Percentiles rank a stretch among this genome's conserved stretches.
These are phyloP conservation scores for Lithohypha guttulata DNA, from an alignment of 2,329 filamentous ascomycete species.

Conservation along the genomic window DNA sequence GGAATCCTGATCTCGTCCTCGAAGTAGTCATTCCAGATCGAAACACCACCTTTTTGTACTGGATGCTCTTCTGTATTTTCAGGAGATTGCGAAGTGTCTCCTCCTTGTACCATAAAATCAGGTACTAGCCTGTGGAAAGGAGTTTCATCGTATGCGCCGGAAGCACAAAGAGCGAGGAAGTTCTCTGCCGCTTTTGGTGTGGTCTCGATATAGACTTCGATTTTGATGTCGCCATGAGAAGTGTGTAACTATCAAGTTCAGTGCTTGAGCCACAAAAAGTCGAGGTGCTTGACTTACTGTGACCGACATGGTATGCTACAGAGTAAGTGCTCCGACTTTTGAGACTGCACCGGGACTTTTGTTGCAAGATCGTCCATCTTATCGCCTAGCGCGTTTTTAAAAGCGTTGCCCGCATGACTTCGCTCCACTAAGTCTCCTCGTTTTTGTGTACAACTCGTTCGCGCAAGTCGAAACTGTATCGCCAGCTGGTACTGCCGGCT, in stretches of 20 bases:
- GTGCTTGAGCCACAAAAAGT: neutral
- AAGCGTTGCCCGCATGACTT: too few relatives aligned
- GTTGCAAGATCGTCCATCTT: too few relatives aligned
- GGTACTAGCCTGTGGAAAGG: conserved; percentile 55
- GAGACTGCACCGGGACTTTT: too few relatives aligned
- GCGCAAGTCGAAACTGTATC: too few relatives aligned
- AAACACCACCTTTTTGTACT: conserved; percentile 46
- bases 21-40: conserved; percentile 45
- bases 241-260: conserved; percentile 57
- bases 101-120: conserved; percentile 54
- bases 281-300: conserved; percentile 14
- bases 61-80: conserved; percentile 30
- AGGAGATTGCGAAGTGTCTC: conserved; percentile 40
- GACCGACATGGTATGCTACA: conserved; percentile 18
- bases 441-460: too few relatives aligned
- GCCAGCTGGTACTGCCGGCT: too few relatives aligned
- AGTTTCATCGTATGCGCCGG: conserved; percentile 48
- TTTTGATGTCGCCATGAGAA: conserved; percentile 77
- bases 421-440: too few relatives aligned
- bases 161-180: conserved; percentile 56
- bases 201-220: conserved; percentile 91
- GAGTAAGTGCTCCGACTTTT: too few relatives aligned
- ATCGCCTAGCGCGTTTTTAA: too few relatives aligned
- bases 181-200: conserved; percentile 86
- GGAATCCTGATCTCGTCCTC: conserved; percentile 53